phyloP scores from a whole-genome alignment of 2,329 filamentous ascomycete genomes.

The Phoma sp. region DNA sequence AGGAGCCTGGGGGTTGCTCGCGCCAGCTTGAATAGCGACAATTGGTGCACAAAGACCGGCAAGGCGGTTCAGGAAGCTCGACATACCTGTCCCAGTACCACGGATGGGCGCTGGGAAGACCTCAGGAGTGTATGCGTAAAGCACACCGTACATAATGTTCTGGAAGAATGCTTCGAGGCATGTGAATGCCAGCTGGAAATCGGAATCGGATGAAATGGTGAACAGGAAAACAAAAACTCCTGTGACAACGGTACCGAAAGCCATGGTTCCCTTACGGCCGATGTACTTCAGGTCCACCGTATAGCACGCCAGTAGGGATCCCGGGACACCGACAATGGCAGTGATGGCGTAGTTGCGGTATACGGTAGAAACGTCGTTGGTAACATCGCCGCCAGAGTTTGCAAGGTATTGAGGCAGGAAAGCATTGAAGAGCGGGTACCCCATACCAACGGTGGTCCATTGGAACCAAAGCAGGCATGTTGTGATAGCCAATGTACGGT shows the following conservation, averaged over 20 bases:
- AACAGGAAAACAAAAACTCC: constrained; percentile 74
- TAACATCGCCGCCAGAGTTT: constrained; percentile 53
- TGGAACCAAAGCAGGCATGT: constrained; percentile 72
- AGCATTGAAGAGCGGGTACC: constrained; percentile 86
- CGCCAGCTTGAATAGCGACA: constrained; percentile 59
- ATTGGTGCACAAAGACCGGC: constrained; percentile 72
- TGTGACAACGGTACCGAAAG: constrained; percentile 69
- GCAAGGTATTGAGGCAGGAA: constrained; percentile 88
- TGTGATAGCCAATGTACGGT: constrained; percentile 55
- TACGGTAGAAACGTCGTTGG: constrained; percentile 47
- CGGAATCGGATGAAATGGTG: constrained; percentile 61
- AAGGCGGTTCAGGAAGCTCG: constrained; percentile 72
- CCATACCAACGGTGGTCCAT: constrained; percentile 84
- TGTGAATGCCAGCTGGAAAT: constrained; percentile 67
- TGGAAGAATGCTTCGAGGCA: constrained; percentile 74
- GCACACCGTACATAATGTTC: constrained; percentile 65
- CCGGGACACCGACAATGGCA: constrained; percentile 76
- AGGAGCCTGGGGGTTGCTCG: constrained; percentile 48
- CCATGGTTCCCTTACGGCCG: constrained; percentile 75
- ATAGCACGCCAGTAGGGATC: constrained; percentile 74
- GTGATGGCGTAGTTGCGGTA: constrained; percentile 87
- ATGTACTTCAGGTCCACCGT: constrained; percentile 74
- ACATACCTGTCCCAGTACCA: constrained; percentile 74
- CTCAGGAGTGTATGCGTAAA: constrained; percentile 79
- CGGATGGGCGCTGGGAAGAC: constrained; percentile 75